Percentiles rank a stretch among this genome's conserved stretches.
phyloP scores from a whole-genome alignment of 805 yeast genomes.

The Wickerhamomyces hampshirensis region DNA sequence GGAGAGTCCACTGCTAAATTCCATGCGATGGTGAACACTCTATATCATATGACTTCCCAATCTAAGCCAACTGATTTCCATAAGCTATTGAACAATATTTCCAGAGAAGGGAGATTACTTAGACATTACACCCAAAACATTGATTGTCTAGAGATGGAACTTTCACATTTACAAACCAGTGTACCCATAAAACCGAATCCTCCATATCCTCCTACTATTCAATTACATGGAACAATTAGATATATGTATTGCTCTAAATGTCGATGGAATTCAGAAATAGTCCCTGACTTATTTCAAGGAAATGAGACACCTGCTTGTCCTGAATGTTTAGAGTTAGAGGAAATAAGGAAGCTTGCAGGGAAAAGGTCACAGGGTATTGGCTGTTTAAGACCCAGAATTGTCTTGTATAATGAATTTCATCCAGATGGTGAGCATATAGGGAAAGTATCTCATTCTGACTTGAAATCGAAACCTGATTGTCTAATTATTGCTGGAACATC shows the following conservation, averaged over 20 bases:
- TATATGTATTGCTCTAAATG: slow-evolving; percentile 77
- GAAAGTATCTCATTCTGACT: slow-evolving; percentile 61
- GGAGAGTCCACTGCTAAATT: slow-evolving; percentile 56
- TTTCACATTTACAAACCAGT: slow-evolving; percentile 42
- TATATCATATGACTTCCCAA: slow-evolving; percentile 47
- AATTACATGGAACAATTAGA: slow-evolving; percentile 79
- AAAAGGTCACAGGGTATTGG: slow-evolving; percentile 62
- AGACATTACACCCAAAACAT: slow-evolving; percentile 86
- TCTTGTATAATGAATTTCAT: slow-evolving; percentile 68
- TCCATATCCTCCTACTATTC: slow-evolving; percentile 59
- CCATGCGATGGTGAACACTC: slow-evolving; percentile 66
- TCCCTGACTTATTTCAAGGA: slow-evolving; percentile 44
- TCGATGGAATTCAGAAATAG: slow-evolving; percentile 48
- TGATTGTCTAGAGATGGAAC: slow-evolving; percentile 69
- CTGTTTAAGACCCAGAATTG: slow-evolving; percentile 58
- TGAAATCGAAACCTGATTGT: slow-evolving; percentile 66
- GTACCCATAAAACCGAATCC: slow-evolving; percentile 41
- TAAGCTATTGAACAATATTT: slow-evolving; percentile 50
- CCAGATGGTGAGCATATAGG: slow-evolving; percentile 91
- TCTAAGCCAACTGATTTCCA: slow-evolving; percentile 79
- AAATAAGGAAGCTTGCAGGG: slow-evolving; percentile 53
- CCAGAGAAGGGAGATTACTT: slow-evolving; percentile 58
- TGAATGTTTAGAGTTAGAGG: slow-evolving; percentile 56
- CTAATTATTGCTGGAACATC: slow-evolving; percentile 82
- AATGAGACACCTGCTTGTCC: slow-evolving; percentile 53